Evolutionary conservation across 257 asterid species (phyloP).

Genomic region (Nicotiana sylvestris): DNA sequence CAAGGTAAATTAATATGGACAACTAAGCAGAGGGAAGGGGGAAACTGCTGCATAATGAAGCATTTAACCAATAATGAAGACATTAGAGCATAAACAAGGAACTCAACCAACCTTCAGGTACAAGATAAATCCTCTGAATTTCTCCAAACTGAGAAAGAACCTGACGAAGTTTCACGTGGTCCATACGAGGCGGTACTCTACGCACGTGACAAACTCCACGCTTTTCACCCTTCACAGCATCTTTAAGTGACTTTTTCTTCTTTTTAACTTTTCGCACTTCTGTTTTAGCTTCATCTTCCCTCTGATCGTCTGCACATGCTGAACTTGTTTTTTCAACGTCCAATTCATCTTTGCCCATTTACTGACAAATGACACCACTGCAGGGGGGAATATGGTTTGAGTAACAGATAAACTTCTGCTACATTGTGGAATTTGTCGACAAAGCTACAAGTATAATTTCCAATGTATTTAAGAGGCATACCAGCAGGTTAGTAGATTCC

Average conservation of each 20-base stretch:
- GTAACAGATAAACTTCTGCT: background rate
- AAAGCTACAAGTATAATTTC: background rate
- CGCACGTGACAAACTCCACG: constrained; percentile 86
- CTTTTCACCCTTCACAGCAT: constrained; percentile 48
- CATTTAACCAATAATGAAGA: background rate
- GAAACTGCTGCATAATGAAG: background rate
- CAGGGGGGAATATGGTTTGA: background rate
- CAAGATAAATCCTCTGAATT: constrained; percentile 69
- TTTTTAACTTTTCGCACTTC: constrained; percentile 34
- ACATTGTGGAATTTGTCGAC: background rate
- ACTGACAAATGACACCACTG: background rate
- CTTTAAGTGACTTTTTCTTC: constrained; percentile 41
- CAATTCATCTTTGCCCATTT: constrained; percentile 50
- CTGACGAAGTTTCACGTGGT: constrained; percentile 70
- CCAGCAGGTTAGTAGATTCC: background rate
- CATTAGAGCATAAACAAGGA: background rate
- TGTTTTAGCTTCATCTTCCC: constrained; percentile 21
- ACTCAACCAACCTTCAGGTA: constrained; percentile 60
- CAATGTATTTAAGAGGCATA: background rate
- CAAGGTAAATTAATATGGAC: background rate
- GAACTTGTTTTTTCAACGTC: constrained; percentile 17
- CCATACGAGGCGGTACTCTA: constrained; percentile 87
- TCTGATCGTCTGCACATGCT: constrained; percentile 17
- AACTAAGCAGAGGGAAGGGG: background rate
- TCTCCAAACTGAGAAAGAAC: constrained; percentile 70